Evolutionary conservation across 2,329 filamentous ascomycete genomes (phyloP), one percentile per base, ranked within the genome.

Genomic region (Magnaporthiopsis incrustans): DNA sequence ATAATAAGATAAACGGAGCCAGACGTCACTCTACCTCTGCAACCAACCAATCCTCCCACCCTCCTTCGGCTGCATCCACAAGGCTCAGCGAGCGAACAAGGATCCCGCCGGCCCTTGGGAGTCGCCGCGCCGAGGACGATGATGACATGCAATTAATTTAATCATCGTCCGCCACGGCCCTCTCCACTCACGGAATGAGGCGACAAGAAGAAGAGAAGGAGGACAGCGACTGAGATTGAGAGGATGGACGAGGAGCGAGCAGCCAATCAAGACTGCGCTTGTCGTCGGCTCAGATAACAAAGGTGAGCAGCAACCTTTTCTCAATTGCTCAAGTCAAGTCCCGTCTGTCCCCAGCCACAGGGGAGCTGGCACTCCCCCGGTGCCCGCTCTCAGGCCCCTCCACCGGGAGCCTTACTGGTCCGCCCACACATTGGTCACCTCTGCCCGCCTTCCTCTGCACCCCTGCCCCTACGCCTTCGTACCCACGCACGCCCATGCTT

Each of bases 91-190:
- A 22, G 44, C 38, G 38, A 44, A 25, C 44, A 22, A 53, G 44
- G 44, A 53, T 53, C 18, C 44, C 22, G 22, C 44, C 6, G 44
- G 18, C 22, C 38, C 15, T 44, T 44, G 15, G 38, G 15, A 44
- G 38, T 18, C 38, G 15, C 38, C 38, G 38, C 7, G 44, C 44
- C 44, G 44, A 53, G 44, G 44, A 53, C 18, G n/a, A 53, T 53
- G 44, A 53, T 53, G 44, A 53, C 44, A 53, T 53, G 44, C 44
- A 53, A 53, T 53, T 53, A 53, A 53, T 53, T 44, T 53, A 53
- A 53, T 53, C 44, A 25, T 53, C n/a, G 44, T 25, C 44, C 44
- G 2, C 44, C 22, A 22, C 30, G 30, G 30, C 30, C 7, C 44
- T 25, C n/a, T 53, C 18, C 44, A 53, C 44, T 4, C 14, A 44